phyloP scores from a whole-genome alignment of 768 basidiomycete species.

The Austroboletus eburneus region DNA sequence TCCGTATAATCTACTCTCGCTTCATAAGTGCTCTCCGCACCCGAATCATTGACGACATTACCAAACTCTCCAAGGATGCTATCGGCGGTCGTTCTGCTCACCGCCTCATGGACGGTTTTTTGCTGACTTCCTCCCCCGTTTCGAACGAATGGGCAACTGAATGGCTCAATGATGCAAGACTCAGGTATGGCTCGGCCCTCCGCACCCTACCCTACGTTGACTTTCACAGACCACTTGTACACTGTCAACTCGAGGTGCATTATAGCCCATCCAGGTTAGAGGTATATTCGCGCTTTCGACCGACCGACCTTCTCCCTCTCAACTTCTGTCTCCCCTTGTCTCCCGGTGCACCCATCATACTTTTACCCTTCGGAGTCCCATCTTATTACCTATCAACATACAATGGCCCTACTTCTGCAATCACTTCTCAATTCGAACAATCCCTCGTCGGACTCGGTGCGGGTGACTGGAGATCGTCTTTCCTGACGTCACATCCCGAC shows the following conservation, averaged over 20 bases:
- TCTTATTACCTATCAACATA: conserved; percentile 74
- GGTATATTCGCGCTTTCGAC: conserved; percentile 57
- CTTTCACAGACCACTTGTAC: conserved; percentile 50
- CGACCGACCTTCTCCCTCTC: conserved; percentile 58
- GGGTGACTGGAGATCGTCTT: conserved; percentile 41
- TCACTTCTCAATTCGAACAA: conserved; percentile 59
- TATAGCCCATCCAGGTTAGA: conserved; percentile 46
- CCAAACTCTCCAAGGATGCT: conserved; percentile 35
- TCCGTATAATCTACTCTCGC: conserved; percentile 37
- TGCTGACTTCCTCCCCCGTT: conserved; percentile 44
- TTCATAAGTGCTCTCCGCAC: conserved; percentile 65
- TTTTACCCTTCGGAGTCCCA: conserved; percentile 68
- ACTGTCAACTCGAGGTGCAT: conserved; percentile 57
- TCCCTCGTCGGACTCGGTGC: conserved; percentile 62
- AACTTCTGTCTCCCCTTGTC: conserved; percentile 37
- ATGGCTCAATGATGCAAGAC: conserved; percentile 54
- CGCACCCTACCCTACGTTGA: conserved; percentile 10
- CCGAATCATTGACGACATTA: conserved; percentile 48
- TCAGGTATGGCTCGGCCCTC: conserved; percentile 36
- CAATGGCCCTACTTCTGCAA: conserved; percentile 57
- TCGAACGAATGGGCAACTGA: conserved; percentile 60
- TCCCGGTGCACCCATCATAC: conserved; percentile 61
- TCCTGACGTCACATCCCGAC: conserved; percentile 12
- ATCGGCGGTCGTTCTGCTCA: conserved; percentile 35
- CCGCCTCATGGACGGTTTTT: conserved; percentile 58